Evolutionary conservation across 2,329 filamentous ascomycete genomes (phyloP).

Genomic region (Chrysoporthe austroafricana): DNA sequence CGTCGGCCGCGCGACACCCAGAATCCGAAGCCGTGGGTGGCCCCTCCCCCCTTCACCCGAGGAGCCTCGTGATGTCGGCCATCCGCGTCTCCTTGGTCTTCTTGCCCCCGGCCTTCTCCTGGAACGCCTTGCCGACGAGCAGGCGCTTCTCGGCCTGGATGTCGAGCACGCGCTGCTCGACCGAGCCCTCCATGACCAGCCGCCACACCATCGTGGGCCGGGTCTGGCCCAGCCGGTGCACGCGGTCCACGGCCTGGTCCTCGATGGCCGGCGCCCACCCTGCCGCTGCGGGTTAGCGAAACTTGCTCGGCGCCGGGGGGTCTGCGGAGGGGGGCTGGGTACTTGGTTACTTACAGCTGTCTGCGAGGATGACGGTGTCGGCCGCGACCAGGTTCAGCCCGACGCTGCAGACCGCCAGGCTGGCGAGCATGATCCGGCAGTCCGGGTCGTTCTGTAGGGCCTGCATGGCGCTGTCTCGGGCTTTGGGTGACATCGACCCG

Average conservation of each 20-base stretch:
- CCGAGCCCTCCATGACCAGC: conserved; percentile 76
- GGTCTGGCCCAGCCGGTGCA: conserved; percentile 83
- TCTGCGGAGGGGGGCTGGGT: too few relatives aligned
- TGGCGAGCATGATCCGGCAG: conserved; percentile 79
- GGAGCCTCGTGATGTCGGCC: conserved; percentile 57
- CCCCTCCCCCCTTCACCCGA: conserved; percentile 32
- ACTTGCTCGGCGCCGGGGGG: too few relatives aligned
- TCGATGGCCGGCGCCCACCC: conserved; percentile 94
- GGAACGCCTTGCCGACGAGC: conserved; percentile 78
- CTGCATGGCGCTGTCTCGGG: conserved; percentile 73
- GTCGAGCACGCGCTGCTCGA: conserved; percentile 80
- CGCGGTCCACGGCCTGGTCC: conserved; percentile 87
- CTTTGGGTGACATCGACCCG: conserved; percentile 72
- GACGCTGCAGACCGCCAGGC: conserved; percentile 80
- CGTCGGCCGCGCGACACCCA: background rate
- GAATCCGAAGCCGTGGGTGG: background rate
- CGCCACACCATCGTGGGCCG: conserved; percentile 79
- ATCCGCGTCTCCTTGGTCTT: conserved; percentile 62
- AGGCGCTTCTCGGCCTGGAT: conserved; percentile 80
- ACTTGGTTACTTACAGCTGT: conserved; percentile 61
- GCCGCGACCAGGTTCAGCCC: conserved; percentile 85
- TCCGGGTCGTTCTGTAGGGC: conserved; percentile 68
- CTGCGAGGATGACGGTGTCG: conserved; percentile 81
- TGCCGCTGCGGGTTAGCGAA: conserved; percentile 21
- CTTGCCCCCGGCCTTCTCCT: conserved; percentile 66